Evolutionary conservation across 2,329 filamentous ascomycete genomes (phyloP), one percentile per base, ranked within the genome.

Genomic region (Verticillium nubilum): DNA sequence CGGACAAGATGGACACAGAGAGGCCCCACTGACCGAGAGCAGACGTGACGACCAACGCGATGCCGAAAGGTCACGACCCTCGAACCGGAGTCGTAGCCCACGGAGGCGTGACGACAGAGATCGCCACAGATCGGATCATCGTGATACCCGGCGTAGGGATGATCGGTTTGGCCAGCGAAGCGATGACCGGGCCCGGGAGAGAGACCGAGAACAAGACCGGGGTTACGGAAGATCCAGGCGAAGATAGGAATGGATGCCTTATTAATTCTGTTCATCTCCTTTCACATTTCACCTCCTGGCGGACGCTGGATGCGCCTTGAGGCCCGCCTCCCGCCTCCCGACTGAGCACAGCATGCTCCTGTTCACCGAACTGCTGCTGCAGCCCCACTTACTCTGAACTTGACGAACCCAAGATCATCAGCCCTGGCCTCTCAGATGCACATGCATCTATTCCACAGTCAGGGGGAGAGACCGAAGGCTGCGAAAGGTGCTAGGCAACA

Each of bases 51-150:
- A 50, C n/a, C 42, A 62, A 66, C n/a, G 62, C 13, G 13, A 37
- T 31, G 68, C 65, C 55, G 61, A 66, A 25, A 52, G 60, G 52
- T 47, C 52, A 12, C 52, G 57, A 23, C 52, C 66, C 27, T 71
- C 74, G 27, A 79, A 75, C 66, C 76, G 74, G 61, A 83, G 76
- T 61, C 80, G 78, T 57, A 79, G 76, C 69, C 69, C 69, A 10
- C 65, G 60, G 15, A 61, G 67, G 25, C 54, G 55, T n/a, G 52
- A 57, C 37, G 54, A 62, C 26, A 13, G 54, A 57, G 62, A 63
- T 61, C 61, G 60, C 31, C 54, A 54, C 33, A 55, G 60, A 57
- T 58, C 60, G 53, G 61, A 62, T 50, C 52, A 58, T 50, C 60
- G 56, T 26, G 57, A 59, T 47, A 17, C 58, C 54, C 56, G 62